These are phyloP conservation scores for Paecilomyces variotii DNA, from an alignment of 2,329 filamentous ascomycete species.

Conservation along the genomic window DNA sequence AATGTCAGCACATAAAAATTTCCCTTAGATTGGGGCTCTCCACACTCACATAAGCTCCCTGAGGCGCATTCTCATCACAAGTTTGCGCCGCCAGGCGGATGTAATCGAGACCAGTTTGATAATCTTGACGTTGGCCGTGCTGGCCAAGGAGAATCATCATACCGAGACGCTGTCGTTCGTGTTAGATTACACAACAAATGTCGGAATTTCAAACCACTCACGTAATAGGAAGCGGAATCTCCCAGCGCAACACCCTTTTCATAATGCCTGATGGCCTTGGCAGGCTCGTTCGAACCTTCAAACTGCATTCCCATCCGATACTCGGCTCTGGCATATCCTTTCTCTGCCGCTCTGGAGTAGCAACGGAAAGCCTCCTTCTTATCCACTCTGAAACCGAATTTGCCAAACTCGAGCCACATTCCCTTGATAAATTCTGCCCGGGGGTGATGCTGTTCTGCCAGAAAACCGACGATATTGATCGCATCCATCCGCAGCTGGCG, in stretches of 20 bases:
- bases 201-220: constrained; percentile 19
- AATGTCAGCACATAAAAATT: neutral
- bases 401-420: constrained; percentile 97
- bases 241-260: constrained; percentile 67
- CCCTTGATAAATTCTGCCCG: constrained; percentile 89
- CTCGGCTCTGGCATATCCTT: constrained; percentile 79
- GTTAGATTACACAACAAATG: constrained; percentile 9
- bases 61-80: constrained; percentile 91
- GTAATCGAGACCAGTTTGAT: constrained; percentile 65
- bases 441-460: constrained; percentile 85
- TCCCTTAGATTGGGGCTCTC: constrained; percentile 4
- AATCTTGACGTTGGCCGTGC: constrained; percentile 82
- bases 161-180: constrained; percentile 60
- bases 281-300: constrained; percentile 86
- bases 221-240: constrained; percentile 78
- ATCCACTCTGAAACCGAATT: constrained; percentile 82
- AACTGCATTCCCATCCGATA: constrained; percentile 98
- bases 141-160: constrained; percentile 98
- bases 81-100: constrained; percentile 76
- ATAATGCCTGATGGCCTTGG: constrained; percentile 88
- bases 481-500: constrained; percentile 83
- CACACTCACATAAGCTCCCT: constrained; percentile 67
- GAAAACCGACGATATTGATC: constrained; percentile 81
- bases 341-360: constrained; percentile 77
- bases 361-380: constrained; percentile 89